Evolutionary conservation across 2,329 filamentous ascomycete genomes (phyloP), one percentile per base, ranked within the genome.

Genomic region (Beauveria pseudobassiana): DNA sequence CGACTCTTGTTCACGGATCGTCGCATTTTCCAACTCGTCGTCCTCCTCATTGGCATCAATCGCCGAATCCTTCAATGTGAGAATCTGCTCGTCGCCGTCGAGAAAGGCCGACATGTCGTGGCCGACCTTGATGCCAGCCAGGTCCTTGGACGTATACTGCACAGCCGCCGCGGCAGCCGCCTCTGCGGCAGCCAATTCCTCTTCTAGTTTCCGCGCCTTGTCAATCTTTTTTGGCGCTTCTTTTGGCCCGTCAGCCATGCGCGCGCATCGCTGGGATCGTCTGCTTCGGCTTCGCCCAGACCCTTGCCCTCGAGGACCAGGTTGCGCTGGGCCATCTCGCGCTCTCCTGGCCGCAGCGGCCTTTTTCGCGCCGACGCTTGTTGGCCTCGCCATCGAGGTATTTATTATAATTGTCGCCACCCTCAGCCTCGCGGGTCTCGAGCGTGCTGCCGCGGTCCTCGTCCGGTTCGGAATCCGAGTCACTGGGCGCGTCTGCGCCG

Each of bases 21-120:
- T 81, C 46, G 90, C 68, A 64, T 92, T 92, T 34, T 63, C 61
- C 16, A 99, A 81, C 75, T 98, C 92, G 72, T 98, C 95, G 63
- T 92, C 89, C 30, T 91, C 92, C 62, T 93, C 90, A 38, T 90
- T 87, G 4, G 43, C 55, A 46, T 63, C 85, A 60, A 99, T 91
- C 1, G 90, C 91, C 1, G 89, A 85, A 75, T 99, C 95, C 71
- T 96, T 97, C n/a, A 99, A 82, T 0, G 93, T 97, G 59, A 99
- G 79, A 38, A 99, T 86, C 71, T 98, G 92, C 63, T 96, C 93
- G 63, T 90, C 87, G 20, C 85, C 88, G 58, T 91, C 91, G 26
- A 90, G 86, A 65, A 99, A 93, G 24, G 90, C 84, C 5, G 84
- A 85, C 63, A 93, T 76, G 72, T 96, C 91, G 72, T 99, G 95